phyloP scores from a whole-genome alignment of 2,329 filamentous ascomycete species.

The Thielaviopsis ethacetica region DNA sequence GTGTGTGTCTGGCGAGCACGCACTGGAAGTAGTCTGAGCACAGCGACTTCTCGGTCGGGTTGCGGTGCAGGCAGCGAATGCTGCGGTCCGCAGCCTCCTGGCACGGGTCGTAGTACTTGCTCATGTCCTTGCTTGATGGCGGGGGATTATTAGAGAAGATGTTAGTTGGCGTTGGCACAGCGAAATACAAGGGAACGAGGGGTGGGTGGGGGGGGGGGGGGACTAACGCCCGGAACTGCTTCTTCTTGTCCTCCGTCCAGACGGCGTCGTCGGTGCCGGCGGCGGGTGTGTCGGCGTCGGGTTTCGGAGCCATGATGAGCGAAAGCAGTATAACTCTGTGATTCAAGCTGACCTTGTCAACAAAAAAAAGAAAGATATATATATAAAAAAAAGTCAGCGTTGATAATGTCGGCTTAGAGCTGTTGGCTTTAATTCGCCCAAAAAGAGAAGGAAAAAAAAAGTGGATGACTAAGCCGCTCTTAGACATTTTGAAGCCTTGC shows the following conservation, averaged over 20 bases:
- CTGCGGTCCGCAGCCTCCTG: slow-evolving; percentile 79
- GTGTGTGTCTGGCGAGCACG: slow-evolving; percentile 25
- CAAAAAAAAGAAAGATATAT: neutral
- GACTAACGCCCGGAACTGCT: slow-evolving; percentile 11
- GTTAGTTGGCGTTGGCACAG: neutral
- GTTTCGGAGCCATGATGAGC: slow-evolving; percentile 4
- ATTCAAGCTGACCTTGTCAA: neutral
- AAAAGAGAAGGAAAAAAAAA: neutral
- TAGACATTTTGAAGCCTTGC: neutral
- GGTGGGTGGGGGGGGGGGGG: neutral
- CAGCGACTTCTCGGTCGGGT: slow-evolving; percentile 74
- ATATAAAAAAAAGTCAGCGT: too few species aligned
- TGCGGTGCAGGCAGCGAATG: slow-evolving; percentile 75
- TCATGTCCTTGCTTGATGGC: slow-evolving; percentile 58
- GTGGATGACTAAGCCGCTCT: neutral
- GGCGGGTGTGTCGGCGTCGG: slow-evolving; percentile 3
- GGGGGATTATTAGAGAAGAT: neutral
- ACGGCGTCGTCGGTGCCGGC: neutral
- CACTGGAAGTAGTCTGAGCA: slow-evolving; percentile 93
- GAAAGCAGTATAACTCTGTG: neutral
- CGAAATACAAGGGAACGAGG: neutral
- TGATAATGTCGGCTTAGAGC: too few species aligned
- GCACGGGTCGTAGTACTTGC: slow-evolving; percentile 89
- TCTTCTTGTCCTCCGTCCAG: slow-evolving; percentile 7
- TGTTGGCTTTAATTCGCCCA: too few species aligned